phyloP scores from a whole-genome alignment of 1,284 basidiomycete species.

The Thelephora terrestris region DNA sequence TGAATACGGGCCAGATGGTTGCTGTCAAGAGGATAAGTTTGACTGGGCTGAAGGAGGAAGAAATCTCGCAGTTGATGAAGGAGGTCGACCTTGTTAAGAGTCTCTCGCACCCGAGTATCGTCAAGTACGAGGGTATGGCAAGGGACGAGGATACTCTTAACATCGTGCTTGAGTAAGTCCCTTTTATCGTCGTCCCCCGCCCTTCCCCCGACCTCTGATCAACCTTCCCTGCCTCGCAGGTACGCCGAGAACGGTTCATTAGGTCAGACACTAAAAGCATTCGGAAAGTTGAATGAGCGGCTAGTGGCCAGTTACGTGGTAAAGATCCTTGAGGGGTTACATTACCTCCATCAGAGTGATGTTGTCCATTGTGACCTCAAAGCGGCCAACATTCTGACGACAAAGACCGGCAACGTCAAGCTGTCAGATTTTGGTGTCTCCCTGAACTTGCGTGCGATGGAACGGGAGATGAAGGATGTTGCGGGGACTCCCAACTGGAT shows the following conservation, averaged over 20 bases:
- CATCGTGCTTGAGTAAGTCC: conserved; percentile 83
- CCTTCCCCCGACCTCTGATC: conserved; percentile 8
- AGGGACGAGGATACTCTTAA: conserved; percentile 79
- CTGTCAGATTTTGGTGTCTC: conserved; percentile 97
- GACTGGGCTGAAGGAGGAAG: conserved; percentile 78
- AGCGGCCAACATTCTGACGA: conserved; percentile 96
- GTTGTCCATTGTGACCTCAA: conserved; percentile 93
- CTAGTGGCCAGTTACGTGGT: conserved; percentile 86
- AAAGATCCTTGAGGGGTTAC: conserved; percentile 87
- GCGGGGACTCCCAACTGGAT: conserved; percentile 98
- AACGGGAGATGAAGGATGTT: conserved; percentile 78
- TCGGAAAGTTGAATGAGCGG: conserved; percentile 84
- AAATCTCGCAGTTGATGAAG: conserved; percentile 79
- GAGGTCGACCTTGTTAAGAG: conserved; percentile 88
- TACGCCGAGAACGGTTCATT: conserved; percentile 93
- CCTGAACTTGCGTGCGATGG: conserved; percentile 95
- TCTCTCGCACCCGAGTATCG: conserved; percentile 85
- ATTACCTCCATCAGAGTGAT: conserved; percentile 79
- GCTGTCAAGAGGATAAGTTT: conserved; percentile 89
- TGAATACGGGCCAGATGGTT: conserved; percentile 89
- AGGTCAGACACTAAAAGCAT: conserved; percentile 82
- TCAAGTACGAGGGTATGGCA: conserved; percentile 95
- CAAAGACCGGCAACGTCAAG: conserved; percentile 95
- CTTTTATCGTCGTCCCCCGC: conserved; percentile 21
- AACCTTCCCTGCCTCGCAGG: conserved; percentile 29